Evolutionary conservation across 768 basidiomycete genomes (phyloP).

Genomic region (Kwoniella sp.): DNA sequence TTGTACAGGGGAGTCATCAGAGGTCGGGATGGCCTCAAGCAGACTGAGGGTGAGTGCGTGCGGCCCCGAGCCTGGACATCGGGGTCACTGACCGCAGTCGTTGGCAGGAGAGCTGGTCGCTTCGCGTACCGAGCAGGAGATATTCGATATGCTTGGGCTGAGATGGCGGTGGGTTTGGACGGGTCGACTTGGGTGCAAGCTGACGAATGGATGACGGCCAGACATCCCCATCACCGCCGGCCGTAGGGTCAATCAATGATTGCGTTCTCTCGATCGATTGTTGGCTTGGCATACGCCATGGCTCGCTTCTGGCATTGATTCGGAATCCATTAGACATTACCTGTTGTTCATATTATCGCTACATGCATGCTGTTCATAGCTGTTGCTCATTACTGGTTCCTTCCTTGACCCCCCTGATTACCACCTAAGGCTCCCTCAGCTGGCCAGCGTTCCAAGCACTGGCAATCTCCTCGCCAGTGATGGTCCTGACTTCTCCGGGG

Average conservation of each 20-base stretch:
- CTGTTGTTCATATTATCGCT: conserved; percentile 6
- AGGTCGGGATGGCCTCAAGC: conserved; percentile 61
- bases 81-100: background rate
- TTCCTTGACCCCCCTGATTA: background rate
- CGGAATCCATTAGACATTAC: no score
- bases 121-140: conserved; percentile 79
- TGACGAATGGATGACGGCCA: background rate
- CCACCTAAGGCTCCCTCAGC: conserved; percentile 34
- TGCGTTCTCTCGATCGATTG: no score
- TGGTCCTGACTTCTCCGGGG: conserved; percentile 72
- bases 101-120: conserved; percentile 63
- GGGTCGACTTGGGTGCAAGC: background rate
- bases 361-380: conserved; percentile 11
- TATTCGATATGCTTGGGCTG: conserved; percentile 65
- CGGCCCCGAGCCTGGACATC: background rate
- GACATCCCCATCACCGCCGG: conserved; percentile 40
- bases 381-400: background rate
- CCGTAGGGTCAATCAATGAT: no score
- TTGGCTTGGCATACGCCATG: no score
- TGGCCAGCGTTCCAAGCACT: conserved; percentile 30
- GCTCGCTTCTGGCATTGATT: no score
- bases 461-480: conserved; percentile 66
- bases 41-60: conserved; percentile 60
- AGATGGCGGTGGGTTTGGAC: conserved; percentile 34
- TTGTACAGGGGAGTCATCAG: conserved; percentile 69